These are phyloP conservation scores for Chaetomium olivaceum DNA, from an alignment of 2,329 filamentous ascomycete species.

Conservation along the genomic window DNA sequence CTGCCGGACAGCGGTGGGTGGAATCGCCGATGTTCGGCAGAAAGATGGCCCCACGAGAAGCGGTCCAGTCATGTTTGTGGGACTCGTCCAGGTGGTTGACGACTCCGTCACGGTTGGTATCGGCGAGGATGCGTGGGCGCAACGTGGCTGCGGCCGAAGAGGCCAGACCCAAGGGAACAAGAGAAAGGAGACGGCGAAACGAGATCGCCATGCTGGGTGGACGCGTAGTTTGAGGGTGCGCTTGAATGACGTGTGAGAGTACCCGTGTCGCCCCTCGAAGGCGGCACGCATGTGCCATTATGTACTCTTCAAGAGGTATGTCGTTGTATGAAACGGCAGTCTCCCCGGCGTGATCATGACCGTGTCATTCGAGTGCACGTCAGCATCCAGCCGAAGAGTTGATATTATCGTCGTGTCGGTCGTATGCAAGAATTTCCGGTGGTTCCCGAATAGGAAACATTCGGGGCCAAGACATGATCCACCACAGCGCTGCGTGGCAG, in stretches of 20 bases:
- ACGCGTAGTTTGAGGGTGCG: background rate
- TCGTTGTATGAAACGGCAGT: background rate
- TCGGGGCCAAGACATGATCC: conserved; percentile 6
- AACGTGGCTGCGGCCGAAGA: background rate
- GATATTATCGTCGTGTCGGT: background rate
- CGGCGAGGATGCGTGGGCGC: conserved; percentile 8
- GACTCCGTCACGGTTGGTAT: conserved; percentile 10
- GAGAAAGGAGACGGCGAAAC: background rate
- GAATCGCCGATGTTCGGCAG: conserved; percentile 15
- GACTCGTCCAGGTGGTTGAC: conserved; percentile 6
- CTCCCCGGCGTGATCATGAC: background rate
- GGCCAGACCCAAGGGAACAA: background rate
- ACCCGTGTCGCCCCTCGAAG: background rate
- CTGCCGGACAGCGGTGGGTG: background rate
- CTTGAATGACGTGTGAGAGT: background rate
- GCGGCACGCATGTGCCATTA: background rate
- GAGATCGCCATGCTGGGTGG: background rate
- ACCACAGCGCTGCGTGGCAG: background rate
- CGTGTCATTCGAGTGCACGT: background rate
- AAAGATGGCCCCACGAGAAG: conserved; percentile 4
- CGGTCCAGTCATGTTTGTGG: conserved; percentile 11
- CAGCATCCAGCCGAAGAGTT: background rate
- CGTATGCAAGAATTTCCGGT: background rate
- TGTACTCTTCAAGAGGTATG: background rate
- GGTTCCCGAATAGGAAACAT: conserved; percentile 2